Base-by-base conservation (phyloP, 805 yeast species). In the Metschnikowia anglica region DNA sequence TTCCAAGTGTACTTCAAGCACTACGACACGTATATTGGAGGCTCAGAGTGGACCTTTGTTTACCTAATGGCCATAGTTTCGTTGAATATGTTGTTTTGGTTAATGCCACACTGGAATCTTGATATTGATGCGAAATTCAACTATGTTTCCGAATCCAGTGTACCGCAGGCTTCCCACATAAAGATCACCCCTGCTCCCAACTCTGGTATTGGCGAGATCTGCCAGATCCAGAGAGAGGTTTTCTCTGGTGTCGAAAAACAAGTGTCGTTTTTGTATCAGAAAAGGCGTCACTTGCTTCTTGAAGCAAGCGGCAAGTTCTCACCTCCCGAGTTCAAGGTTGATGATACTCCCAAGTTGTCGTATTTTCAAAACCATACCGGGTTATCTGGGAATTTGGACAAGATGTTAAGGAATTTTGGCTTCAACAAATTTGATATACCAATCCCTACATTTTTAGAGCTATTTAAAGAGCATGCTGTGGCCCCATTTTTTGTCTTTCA, bases 401-500 rank as follows among this genome's bases (percentile, higher is more conserved):
- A 65, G 23, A 54, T 70, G 28, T 53, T 55, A 33, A 79, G 89
- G 58, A 68, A 78, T 46, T 93, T 83, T 61, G 99, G 99, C 40
- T 73, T 74, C 52, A 93, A 93, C 70, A 77, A 77, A 52, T 93
- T 93, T 60, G 99, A 93, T 60, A 91, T 93, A 52, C 99, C 99
- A 23, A 77, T 93, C 42, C 99, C 99, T 38, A 79, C 96, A 0
- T 91, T 93, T 56, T 50, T 77, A 43, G 98, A 91, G 64, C 73
- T 93, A 56, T 93, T 93, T 73, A 84, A 88, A 60, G 98, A 93
- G 66, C 99, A 93, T 62, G 98, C 98, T 9, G 90, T 93, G 29
- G 98, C 99, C 11, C 99, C 99, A 10, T 88, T 93, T 63, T 93
- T 93, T 56, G 96, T 93, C 19, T 93, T 93, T 73, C 99, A 93